A percentile compares a stretch with the other conserved stretches of the same genome.
Conservation (phyloP, 495 filamentous ascomycete genomes). For the Oidiodendron maius region DNA sequence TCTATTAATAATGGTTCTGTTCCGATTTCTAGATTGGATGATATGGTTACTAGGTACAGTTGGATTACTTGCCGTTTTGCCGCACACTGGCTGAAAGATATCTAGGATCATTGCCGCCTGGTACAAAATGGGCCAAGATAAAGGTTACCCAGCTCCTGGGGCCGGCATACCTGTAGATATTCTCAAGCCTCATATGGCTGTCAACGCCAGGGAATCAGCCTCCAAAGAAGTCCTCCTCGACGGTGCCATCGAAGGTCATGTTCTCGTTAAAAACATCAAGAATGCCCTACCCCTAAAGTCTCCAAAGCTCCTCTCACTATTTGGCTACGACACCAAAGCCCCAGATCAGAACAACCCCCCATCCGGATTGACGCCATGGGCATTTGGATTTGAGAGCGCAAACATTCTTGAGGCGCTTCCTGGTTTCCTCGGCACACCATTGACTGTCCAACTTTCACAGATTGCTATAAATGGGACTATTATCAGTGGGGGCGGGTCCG, state of each 20-base stretch:
- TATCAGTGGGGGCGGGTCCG: slow-evolving; percentile 54
- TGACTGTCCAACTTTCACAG: not conserved
- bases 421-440: not conserved
- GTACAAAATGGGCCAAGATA: slow-evolving; percentile 40
- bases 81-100: not conserved
- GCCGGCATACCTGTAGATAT: slow-evolving; percentile 42
- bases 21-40: slow-evolving; percentile 39
- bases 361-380: not conserved
- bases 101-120: slow-evolving; percentile 45
- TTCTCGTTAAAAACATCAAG: slow-evolving; percentile 53
- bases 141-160: slow-evolving; percentile 31
- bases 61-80: slow-evolving; percentile 30
- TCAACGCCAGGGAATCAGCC: slow-evolving; percentile 38
- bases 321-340: slow-evolving; percentile 37
- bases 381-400: not conserved
- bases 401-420: not conserved
- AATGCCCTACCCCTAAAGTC: slow-evolving; percentile 46
- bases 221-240: slow-evolving; percentile 34
- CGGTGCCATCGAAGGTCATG: too few species aligned
- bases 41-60: slow-evolving; percentile 43
- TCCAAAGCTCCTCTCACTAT: slow-evolving; percentile 40
- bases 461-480: slow-evolving; percentile 60
- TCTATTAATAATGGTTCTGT: slow-evolving; percentile 45
- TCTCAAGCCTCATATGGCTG: slow-evolving; percentile 42
- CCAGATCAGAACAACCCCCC: not conserved